Base-by-base conservation (phyloP, 2,329 filamentous ascomycete genomes). In the Xylaria arbuscula region DNA sequence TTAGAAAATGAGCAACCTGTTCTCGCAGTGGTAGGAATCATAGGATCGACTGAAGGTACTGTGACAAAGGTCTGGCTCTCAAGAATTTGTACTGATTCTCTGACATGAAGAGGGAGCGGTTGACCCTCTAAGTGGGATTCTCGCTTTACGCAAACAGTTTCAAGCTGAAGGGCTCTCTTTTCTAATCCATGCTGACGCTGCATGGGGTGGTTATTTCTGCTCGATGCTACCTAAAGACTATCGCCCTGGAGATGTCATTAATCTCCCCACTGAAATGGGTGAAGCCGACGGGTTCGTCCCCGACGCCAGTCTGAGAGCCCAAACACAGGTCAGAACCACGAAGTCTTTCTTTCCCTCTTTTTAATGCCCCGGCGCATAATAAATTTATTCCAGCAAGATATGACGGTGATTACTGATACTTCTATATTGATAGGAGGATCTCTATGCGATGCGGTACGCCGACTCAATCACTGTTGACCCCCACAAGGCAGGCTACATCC, bases 161-260 rank as follows among this genome's bases (percentile, higher is more conserved):
- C 81, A 84, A 69, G 74, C 74, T 2, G 66, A 78, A 19, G 83
- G 83, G 0, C 72, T 85, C 0, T 84, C 82, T 0, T 85, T 85
- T 59, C 64, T 83, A 0, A 76, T 86, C 8, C 84, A 85, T 60
- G 81, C 78, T 0, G 84, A 85, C 67, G 84, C 82, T 0, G 83
- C 83, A 0, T 86, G 84, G 84, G 83, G 84, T 19, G 84, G 84
- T 0, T 86, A 86, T 62, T 86, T 85, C 63, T 77, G 78, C 32
- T 80, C 80, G 0, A 84, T 84, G 82, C 36, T 85, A 19, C 80
- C 79, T 0, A 76, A 74, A 3, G 72, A 77, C 2, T 76, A 75
- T 24, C 73, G 51, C 1, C 74, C 76, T 1, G 77, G 76, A 3
- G 73, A 76, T 10, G 69, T 70, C 3, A 72, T 70, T 11, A 74